Evolutionary conservation across 257 asterid species (phyloP).

Genomic region (Galeopsis tetrahit): DNA sequence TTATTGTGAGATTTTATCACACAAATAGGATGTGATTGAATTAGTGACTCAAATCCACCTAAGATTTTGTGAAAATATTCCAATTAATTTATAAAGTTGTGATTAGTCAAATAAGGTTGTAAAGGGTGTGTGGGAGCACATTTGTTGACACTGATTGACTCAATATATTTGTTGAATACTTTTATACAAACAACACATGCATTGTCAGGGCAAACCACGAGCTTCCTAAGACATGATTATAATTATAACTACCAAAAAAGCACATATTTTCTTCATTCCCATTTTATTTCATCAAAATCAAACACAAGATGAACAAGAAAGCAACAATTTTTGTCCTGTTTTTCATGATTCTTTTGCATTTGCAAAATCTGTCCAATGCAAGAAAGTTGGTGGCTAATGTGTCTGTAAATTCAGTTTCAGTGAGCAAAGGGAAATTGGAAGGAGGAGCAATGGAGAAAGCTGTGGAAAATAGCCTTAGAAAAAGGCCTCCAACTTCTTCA

Average conservation of each 20-base stretch:
- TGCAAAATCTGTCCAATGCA: constrained; percentile 28
- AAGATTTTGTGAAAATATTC: neutral
- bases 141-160: constrained; percentile 37
- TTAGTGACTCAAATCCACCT: neutral
- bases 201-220: constrained; percentile 46
- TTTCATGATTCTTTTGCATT: constrained; percentile 38
- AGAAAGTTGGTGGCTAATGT: constrained; percentile 40
- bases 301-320: constrained; percentile 37
- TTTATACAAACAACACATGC: constrained; percentile 43
- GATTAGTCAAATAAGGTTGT: constrained; percentile 29
- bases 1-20: too few relatives aligned
- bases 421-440: constrained; percentile 35
- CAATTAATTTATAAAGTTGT: neutral
- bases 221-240: neutral
- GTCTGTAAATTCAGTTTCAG: constrained; percentile 34
- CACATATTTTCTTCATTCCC: constrained; percentile 1
- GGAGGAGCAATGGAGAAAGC: constrained; percentile 45
- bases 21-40: too few relatives aligned
- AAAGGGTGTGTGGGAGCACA: constrained; percentile 24
- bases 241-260: constrained; percentile 31
- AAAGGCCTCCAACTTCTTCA: constrained; percentile 53
- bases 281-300: constrained; percentile 24
- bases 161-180: constrained; percentile 14
- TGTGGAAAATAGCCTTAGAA: constrained; percentile 50
- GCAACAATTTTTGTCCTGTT: constrained; percentile 39